Base-by-base conservation (phyloP, 768 basidiomycete genomes). In the Termitomyces sp. region DNA sequence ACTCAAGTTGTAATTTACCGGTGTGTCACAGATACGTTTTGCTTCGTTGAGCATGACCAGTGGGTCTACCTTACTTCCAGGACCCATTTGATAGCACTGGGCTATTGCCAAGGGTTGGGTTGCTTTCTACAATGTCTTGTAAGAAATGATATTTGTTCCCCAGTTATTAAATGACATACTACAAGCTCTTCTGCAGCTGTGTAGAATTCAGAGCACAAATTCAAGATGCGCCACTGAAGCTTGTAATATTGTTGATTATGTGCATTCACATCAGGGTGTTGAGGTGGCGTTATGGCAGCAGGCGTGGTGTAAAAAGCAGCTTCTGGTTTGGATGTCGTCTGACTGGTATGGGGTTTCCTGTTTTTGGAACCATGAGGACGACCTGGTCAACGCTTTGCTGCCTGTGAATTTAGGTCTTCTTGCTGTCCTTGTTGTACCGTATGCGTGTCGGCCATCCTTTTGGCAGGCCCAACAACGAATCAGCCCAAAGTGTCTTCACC, bases 171-270 rank as follows among this genome's bases (percentile, higher is more conserved):
- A 33, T 20, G 40, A 84, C 89, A 73, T 73, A 92, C 91, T 61
- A 93, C 81, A 50, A 93, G 82, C 72, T 93, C 91, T 72, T 92
- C 91, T 18, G 91, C 91, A 7, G 91, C 91, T 32, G 85, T 87
- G 74, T 93, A 93, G 70, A 93, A 93, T 70, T 93, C 91, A 1
- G 89, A 86, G 72, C 91, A 93, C 44, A 93, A 76, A 68, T 91
- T 91, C 60, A 92, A 72, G 44, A 91, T 84, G 57, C 90, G 85
- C 91, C 91, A 92, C 70, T 92, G 91, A 68, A 92, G 92, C 69
- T 92, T 90, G 72, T 90, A 91, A 71, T 90, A 92, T 67, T 87
- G 85, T 63, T 90, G 87, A 69, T 90, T 90, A 64, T 87, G 84
- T 3, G 85, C 77, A 59, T 82, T 84, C 28, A 86, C 82, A 53